Conservation (phyloP, 257 asterid species). For the Striga asiatica region DNA sequence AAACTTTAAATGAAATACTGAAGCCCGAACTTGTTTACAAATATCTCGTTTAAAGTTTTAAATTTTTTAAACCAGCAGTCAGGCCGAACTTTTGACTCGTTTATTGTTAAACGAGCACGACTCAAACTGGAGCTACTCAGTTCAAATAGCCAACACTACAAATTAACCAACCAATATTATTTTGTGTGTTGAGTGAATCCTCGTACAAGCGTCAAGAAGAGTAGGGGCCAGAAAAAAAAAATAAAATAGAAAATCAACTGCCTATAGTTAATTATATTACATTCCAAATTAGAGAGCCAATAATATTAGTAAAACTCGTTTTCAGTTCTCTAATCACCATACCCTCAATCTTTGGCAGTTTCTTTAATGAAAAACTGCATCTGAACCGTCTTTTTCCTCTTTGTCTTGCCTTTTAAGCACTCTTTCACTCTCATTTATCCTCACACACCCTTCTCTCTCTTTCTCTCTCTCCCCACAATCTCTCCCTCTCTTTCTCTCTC, state of each 20-base stretch:
- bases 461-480: conserved; percentile 20
- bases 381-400: conserved; percentile 33
- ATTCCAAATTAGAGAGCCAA: too few species aligned
- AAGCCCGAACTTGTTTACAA: too few species aligned
- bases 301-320: background rate
- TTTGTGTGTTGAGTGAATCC: conserved; percentile 23
- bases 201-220: conserved; percentile 24
- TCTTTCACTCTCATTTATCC: conserved; percentile 26
- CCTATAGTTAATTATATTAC: background rate
- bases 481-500: conserved; percentile 17
- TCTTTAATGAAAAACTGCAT: conserved; percentile 19
- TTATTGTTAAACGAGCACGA: too few species aligned
- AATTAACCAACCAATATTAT: too few species aligned
- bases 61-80: too few species aligned
- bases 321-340: conserved; percentile 13
- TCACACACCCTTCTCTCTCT: background rate
- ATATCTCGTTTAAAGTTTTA: too few species aligned
- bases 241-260: conserved; percentile 7
- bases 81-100: too few species aligned
- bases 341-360: conserved; percentile 21
- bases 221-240: too few species aligned
- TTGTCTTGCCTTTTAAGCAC: conserved; percentile 83
- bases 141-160: too few species aligned
- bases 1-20: too few species aligned
- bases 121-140: too few species aligned